Conservation (phyloP, 208 protist species). For the Trypanosoma mega region DNA sequence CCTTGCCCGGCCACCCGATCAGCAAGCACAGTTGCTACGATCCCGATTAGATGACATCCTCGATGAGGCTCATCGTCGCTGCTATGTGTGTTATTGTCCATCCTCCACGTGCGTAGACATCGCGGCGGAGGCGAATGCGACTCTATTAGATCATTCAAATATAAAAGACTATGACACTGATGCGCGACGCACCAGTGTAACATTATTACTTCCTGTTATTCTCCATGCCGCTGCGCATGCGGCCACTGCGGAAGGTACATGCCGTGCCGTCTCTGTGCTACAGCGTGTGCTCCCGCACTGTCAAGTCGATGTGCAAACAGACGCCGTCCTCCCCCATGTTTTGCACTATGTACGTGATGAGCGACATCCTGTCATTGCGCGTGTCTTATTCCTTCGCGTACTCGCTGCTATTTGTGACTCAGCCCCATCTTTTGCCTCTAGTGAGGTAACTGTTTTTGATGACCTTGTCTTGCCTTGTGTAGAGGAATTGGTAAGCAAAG, state of each 20-base stretch:
- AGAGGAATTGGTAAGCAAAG: slow-evolving; percentile 26
- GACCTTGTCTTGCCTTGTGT: slow-evolving; percentile 60
- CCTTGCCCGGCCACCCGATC: slow-evolving; percentile 48
- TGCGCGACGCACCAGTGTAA: slow-evolving; percentile 14
- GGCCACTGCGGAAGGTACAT: slow-evolving; percentile 41
- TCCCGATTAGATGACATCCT: slow-evolving; percentile 31
- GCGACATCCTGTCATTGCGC: slow-evolving; percentile 26
- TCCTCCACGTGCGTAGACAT: too few relatives aligned
- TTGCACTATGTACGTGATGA: slow-evolving; percentile 32
- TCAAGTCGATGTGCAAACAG: slow-evolving; percentile 27
- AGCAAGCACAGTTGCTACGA: slow-evolving; percentile 41
- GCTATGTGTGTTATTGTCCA: not conserved
- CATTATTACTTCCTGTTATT: slow-evolving; percentile 50
- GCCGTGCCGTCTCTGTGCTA: slow-evolving; percentile 42
- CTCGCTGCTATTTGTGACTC: slow-evolving; percentile 32
- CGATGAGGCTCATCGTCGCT: slow-evolving; percentile 11
- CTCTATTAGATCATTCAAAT: too few relatives aligned
- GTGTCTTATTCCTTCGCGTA: slow-evolving; percentile 53
- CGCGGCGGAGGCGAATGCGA: not conserved
- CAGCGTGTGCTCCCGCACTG: slow-evolving; percentile 33
- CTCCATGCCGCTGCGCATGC: slow-evolving; percentile 41
- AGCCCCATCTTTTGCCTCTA: slow-evolving; percentile 21
- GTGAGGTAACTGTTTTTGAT: slow-evolving; percentile 49
- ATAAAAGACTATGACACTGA: too few relatives aligned
- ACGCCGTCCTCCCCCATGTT: slow-evolving; percentile 51